phyloP scores from a whole-genome alignment of 805 yeast genomes.

The Yarrowia phangngaensis region DNA sequence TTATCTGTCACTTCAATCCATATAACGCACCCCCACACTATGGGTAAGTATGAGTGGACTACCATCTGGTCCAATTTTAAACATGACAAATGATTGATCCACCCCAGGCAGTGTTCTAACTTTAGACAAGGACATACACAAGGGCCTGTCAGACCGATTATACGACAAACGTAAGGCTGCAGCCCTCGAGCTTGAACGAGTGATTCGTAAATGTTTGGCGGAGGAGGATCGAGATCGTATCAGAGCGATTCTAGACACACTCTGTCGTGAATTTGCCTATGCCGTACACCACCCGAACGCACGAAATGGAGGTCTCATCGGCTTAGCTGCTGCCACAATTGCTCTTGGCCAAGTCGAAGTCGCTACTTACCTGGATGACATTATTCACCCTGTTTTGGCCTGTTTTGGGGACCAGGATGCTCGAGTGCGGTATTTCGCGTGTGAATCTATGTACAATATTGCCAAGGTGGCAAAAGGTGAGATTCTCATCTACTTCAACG shows the following conservation, averaged over 20 bases:
- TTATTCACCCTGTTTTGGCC: conserved; percentile 88
- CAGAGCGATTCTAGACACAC: conserved; percentile 60
- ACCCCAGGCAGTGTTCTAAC: too few relatives aligned
- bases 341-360: conserved; percentile 83
- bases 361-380: conserved; percentile 74
- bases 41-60: conserved; percentile 26
- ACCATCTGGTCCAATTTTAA: too few relatives aligned
- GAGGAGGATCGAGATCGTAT: conserved; percentile 59
- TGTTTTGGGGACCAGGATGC: conserved; percentile 97
- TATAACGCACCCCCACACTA: conserved; percentile 5
- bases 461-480: conserved; percentile 97
- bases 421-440: conserved; percentile 94
- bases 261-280: conserved; percentile 73
- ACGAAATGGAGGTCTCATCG: conserved; percentile 92
- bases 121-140: conserved; percentile 59
- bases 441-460: conserved; percentile 91
- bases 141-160: conserved; percentile 67
- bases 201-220: conserved; percentile 64
- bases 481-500: conserved; percentile 84
- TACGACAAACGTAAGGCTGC: conserved; percentile 77
- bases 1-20: conserved; percentile 2
- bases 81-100: too few relatives aligned
- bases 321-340: conserved; percentile 91
- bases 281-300: conserved; percentile 82
- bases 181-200: conserved; percentile 61